Conservation (phyloP, 1,284 basidiomycete species). For the Flammula alnicola region DNA sequence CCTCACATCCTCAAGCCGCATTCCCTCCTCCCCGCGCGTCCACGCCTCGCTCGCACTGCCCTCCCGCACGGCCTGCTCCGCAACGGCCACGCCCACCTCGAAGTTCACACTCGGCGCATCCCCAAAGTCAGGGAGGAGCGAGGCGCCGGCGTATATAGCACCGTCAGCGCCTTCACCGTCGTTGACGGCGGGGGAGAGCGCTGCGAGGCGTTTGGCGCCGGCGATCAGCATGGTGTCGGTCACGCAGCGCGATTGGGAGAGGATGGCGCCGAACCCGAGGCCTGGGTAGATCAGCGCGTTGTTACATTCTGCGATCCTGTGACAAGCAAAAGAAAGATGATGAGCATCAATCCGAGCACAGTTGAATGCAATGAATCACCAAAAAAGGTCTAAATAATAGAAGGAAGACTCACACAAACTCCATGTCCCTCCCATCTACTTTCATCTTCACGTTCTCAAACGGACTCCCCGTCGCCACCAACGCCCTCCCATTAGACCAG, state of each 20-base stretch:
- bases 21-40: conserved; percentile 36
- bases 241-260: conserved; percentile 63
- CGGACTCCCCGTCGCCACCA: conserved; percentile 83
- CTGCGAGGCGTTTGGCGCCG: conserved; percentile 71
- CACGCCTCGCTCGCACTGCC: conserved; percentile 62
- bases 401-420: conserved; percentile 53
- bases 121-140: conserved; percentile 74
- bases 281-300: conserved; percentile 85
- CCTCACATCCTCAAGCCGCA: conserved; percentile 45
- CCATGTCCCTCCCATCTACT: conserved; percentile 58
- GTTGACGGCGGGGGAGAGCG: conserved; percentile 72
- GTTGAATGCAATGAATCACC: not conserved
- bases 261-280: conserved; percentile 75
- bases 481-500: conserved; percentile 78
- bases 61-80: conserved; percentile 76
- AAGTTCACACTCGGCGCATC: conserved; percentile 74
- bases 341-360: not conserved
- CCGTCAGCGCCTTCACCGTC: conserved; percentile 28
- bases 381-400: not conserved
- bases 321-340: conserved; percentile 1
- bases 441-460: conserved; percentile 75
- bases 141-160: conserved; percentile 49
- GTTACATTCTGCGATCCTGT: conserved; percentile 74
- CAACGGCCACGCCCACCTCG: conserved; percentile 82
- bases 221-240: conserved; percentile 83